Base-by-base conservation (phyloP, 139 green algal species). In the Chlorella sp. region DNA sequence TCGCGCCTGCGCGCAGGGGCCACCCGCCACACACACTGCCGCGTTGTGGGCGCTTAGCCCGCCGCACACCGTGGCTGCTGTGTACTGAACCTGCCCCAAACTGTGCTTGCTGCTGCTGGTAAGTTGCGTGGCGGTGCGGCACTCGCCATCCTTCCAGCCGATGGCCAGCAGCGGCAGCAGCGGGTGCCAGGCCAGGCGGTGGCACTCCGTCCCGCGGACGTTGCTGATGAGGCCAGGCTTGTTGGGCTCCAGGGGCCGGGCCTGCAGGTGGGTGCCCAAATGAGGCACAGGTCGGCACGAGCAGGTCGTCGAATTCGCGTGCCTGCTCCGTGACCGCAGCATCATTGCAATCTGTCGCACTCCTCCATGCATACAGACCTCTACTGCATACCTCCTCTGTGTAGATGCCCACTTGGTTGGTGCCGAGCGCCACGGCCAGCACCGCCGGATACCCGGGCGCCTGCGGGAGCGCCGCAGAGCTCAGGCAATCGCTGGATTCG, bases 91-190 rank as follows among this genome's bases (percentile, higher is more conserved):
- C 6, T 30, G 26, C 22, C 63, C 63, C 20, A 49, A 20, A 2
- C 36, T 5, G 4, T 67, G 5, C 29, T 3, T 36, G 30, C 29
- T 64, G 20, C 26, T 30, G 26, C 26, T 64, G 55, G 23, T 32
- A 10, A 10, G 55, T 29, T 64, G 20, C 17, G 55, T 31, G 26
- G n/a, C n/a, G n/a, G n/a, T n/a, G n/a, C n/a, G n/a, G n/a, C n/a
- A 35, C 75, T 51, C 51, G 80, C 85, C 85, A 31, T 89, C 84
- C 35, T 80, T 79, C 84, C 84, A 89, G n/a, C 79, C 84, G 31
- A 89, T 83, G 0, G 84, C 79, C 35, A 89, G 75, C 51, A 89
- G 74, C 0, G 77, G 80, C 55, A 82, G 69, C 24, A 71, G 29
- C 2, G 81, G 84, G 74, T 89, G 81, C 84, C 84, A 89, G 2